phyloP scores from a whole-genome alignment of 305 asterid genomes.

The Fraxinus dipetala region DNA sequence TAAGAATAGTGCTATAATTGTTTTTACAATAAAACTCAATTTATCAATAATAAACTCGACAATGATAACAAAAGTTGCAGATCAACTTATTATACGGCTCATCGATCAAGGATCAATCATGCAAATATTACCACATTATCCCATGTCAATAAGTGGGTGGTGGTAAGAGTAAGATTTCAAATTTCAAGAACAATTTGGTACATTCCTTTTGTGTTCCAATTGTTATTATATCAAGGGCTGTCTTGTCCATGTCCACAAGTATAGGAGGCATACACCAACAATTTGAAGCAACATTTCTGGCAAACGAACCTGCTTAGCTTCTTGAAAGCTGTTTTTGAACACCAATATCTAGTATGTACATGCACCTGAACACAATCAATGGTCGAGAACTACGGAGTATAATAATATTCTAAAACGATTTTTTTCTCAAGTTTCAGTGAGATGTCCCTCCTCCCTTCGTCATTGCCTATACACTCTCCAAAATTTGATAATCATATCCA shows the following conservation, averaged over 20 bases:
- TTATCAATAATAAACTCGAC: background rate
- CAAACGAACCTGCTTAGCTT: slow-evolving; percentile 35
- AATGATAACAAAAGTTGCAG: background rate
- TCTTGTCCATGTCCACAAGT: slow-evolving; percentile 20
- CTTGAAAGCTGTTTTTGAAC: slow-evolving; percentile 28
- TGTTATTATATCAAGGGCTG: slow-evolving; percentile 21
- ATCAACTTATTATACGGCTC: background rate
- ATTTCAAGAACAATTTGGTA: slow-evolving; percentile 24
- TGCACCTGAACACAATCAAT: slow-evolving; percentile 22
- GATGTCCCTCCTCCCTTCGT: too few species aligned
- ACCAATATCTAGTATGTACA: slow-evolving; percentile 14
- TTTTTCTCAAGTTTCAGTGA: background rate
- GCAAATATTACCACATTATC: background rate
- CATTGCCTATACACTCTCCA: slow-evolving; percentile 9
- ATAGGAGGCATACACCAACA: slow-evolving; percentile 31
- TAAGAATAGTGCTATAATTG: background rate
- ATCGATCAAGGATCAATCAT: background rate
- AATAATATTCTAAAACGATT: background rate
- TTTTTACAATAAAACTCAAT: background rate
- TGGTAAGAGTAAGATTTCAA: background rate
- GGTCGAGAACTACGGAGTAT: background rate
- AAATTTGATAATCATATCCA: background rate
- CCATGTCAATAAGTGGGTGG: background rate
- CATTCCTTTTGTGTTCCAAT: slow-evolving; percentile 24
- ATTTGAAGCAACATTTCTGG: slow-evolving; percentile 37